Conservation (phyloP, 495 filamentous ascomycete species). For the Amniculicola lignicola region DNA sequence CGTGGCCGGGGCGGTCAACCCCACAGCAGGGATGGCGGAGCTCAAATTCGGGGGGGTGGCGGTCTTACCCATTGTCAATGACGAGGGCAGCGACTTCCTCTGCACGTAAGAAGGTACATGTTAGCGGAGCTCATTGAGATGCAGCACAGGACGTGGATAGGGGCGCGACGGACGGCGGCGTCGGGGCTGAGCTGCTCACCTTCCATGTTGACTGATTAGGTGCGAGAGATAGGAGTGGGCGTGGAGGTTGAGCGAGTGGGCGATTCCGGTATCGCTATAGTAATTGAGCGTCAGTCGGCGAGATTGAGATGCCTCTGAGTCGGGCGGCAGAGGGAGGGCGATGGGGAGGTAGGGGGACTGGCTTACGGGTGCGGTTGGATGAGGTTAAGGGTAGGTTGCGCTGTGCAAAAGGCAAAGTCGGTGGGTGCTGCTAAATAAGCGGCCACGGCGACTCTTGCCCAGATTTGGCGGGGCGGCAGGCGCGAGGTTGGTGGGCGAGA, state of each 20-base stretch:
- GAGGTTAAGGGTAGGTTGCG: conserved; percentile 22
- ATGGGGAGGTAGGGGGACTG: conserved; percentile 5
- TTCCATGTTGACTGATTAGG: conserved; percentile 65
- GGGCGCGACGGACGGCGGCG: conserved; percentile 5
- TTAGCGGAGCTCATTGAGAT: conserved; percentile 36
- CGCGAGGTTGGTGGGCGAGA: conserved; percentile 19
- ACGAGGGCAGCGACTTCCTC: conserved; percentile 99
- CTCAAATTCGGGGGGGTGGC: conserved; percentile 26
- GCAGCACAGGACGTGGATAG: conserved; percentile 4
- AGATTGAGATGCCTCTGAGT: background rate
- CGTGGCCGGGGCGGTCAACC: conserved; percentile 31
- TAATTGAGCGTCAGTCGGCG: conserved; percentile 23
- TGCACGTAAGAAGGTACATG: conserved; percentile 49
- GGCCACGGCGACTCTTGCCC: conserved; percentile 30
- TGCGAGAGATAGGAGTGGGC: conserved; percentile 37
- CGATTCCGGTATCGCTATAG: conserved; percentile 28
- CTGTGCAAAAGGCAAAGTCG: conserved; percentile 32
- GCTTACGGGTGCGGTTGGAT: conserved; percentile 27
- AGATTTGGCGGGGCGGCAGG: conserved; percentile 30
- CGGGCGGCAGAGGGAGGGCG: background rate
- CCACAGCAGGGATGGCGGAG: conserved; percentile 25
- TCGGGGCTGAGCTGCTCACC: conserved; percentile 60
- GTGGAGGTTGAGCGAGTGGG: conserved; percentile 26
- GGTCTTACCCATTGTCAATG: conserved; percentile 99
- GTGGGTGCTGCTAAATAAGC: conserved; percentile 39